phyloP scores from a whole-genome alignment of 1,284 basidiomycete genomes.

The Anthracocystis walkeri region DNA sequence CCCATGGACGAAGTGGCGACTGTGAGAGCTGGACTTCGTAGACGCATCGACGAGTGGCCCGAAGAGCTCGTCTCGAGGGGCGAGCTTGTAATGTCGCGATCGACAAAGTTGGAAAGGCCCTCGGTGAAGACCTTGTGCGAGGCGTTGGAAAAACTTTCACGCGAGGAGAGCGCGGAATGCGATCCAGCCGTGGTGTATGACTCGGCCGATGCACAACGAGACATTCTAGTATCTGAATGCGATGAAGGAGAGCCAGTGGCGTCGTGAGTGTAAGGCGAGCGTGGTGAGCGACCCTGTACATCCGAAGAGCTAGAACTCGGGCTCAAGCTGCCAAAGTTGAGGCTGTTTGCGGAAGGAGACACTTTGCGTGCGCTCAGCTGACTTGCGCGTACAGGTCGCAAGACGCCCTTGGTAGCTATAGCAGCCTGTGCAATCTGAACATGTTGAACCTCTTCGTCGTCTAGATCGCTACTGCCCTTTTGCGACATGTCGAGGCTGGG shows the following conservation, averaged over 20 bases:
- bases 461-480: slow-evolving; percentile 4
- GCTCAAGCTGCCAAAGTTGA: slow-evolving; percentile 29
- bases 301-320: slow-evolving; percentile 27
- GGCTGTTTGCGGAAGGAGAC: slow-evolving; percentile 23
- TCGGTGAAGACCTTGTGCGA: slow-evolving; percentile 25
- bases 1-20: slow-evolving; percentile 34
- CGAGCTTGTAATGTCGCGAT: slow-evolving; percentile 30
- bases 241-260: slow-evolving; percentile 21
- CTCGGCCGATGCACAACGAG: slow-evolving; percentile 25
- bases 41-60: slow-evolving; percentile 41
- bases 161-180: slow-evolving; percentile 6
- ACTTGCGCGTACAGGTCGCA: slow-evolving; percentile 33
- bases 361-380: slow-evolving; percentile 31
- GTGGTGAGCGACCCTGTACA: slow-evolving; percentile 10
- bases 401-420: slow-evolving; percentile 34
- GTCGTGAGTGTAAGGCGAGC: slow-evolving; percentile 14
- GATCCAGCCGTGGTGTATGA: slow-evolving; percentile 32
- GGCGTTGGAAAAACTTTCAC: slow-evolving; percentile 21
- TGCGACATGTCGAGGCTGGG: slow-evolving; percentile 23
- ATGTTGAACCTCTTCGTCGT: slow-evolving; percentile 39
- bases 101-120: slow-evolving; percentile 13
- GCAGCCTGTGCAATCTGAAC: slow-evolving; percentile 45
- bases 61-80: slow-evolving; percentile 49
- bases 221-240: slow-evolving; percentile 20
- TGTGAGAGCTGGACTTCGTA: slow-evolving; percentile 32